phyloP scores from a whole-genome alignment of 2,329 filamentous ascomycete species.

The Ophiostoma quercus region DNA sequence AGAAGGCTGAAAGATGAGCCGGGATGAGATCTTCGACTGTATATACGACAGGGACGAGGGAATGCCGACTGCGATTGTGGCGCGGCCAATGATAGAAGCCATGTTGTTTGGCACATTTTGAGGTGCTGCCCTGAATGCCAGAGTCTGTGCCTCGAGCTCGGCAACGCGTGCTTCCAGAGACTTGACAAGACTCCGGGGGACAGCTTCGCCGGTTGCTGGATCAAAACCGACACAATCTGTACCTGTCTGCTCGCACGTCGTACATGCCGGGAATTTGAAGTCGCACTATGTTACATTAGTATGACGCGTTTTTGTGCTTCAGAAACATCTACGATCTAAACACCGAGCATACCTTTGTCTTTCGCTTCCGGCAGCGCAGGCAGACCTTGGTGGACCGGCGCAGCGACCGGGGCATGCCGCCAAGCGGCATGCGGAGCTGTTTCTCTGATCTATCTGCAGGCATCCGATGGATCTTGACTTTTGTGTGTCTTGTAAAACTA shows the following conservation, averaged over 20 bases:
- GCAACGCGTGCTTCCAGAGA: neutral
- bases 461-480: neutral
- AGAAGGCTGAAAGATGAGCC: neutral
- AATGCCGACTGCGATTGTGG: neutral
- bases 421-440: neutral
- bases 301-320: neutral
- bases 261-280: neutral
- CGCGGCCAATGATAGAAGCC: neutral
- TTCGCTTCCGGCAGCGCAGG: neutral
- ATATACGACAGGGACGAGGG: neutral
- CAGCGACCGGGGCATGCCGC: neutral
- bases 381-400: slow-evolving; percentile 1
- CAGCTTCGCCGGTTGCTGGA: neutral
- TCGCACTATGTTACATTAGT: neutral
- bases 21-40: neutral
- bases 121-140: neutral
- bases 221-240: neutral
- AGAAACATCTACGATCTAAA: neutral
- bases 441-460: neutral
- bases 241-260: neutral
- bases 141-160: neutral
- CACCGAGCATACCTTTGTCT: neutral
- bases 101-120: neutral
- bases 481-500: neutral
- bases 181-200: neutral